Conservation (phyloP, 169 alveolate genomes). For the Perkinsus marinus region DNA sequence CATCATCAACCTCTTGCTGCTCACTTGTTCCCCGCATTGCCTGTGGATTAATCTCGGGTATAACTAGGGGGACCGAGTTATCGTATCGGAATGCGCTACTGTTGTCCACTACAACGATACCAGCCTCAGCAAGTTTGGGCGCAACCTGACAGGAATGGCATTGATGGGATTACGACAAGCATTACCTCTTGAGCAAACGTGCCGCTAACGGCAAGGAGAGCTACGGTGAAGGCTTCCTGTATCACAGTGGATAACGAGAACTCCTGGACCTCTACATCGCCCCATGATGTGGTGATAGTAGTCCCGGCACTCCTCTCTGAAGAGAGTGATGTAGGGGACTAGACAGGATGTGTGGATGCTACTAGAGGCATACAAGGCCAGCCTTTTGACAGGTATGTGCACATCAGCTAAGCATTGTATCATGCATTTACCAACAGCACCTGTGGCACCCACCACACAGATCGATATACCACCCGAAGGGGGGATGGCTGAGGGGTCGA, state of each 20-base stretch:
- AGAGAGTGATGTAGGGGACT: not conserved
- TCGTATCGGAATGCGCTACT: conserved; percentile 1
- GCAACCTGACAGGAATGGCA: not conserved
- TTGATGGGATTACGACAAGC: not conserved
- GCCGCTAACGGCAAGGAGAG: not conserved
- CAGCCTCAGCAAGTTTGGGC: not conserved
- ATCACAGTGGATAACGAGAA: not conserved
- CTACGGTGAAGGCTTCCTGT: not conserved
- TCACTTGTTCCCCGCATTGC: not conserved
- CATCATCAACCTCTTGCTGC: not conserved
- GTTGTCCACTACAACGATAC: not conserved
- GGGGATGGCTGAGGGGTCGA: not conserved
- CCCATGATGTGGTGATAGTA: not conserved
- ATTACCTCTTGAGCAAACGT: not conserved
- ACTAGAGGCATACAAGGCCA: not conserved
- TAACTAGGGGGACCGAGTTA: conserved; percentile 9
- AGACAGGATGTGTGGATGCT: not conserved
- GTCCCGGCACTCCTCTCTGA: not conserved
- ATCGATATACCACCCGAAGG: not conserved
- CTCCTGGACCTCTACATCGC: not conserved
- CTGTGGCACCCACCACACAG: not conserved
- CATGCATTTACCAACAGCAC: not conserved
- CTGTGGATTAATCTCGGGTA: conserved; percentile 23
- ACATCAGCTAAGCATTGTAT: not conserved
- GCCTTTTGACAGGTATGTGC: not conserved